Conservation (phyloP, 2,329 filamentous ascomycete species). For the Myriosclerotinia curreyana region DNA sequence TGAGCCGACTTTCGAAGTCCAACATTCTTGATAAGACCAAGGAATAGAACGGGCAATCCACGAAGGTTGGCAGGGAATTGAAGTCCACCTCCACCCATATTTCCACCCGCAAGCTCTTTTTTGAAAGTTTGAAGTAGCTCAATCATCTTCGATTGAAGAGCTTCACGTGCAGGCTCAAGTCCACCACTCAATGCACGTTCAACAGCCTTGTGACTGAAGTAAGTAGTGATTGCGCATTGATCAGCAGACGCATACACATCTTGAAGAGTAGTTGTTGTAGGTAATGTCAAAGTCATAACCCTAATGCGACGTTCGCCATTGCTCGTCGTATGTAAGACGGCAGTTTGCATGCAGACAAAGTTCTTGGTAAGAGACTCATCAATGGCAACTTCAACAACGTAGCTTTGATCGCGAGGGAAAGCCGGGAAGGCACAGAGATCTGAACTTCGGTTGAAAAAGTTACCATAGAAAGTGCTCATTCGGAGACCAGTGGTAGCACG, state of each 20-base stretch:
- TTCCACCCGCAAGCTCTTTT: conserved; percentile 93
- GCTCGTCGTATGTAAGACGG: conserved; percentile 94
- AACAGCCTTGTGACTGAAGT: conserved; percentile 96
- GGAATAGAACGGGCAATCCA: conserved; percentile 82
- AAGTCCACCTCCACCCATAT: conserved; percentile 85
- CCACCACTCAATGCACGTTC: conserved; percentile 83
- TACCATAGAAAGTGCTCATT: conserved; percentile 98
- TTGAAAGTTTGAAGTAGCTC: conserved; percentile 94
- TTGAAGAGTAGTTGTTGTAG: conserved; percentile 85
- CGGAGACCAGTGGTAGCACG: conserved; percentile 90
- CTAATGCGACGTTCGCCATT: conserved; percentile 95
- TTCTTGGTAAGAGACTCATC: conserved; percentile 92
- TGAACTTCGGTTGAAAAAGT: conserved; percentile 98
- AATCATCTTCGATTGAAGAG: conserved; percentile 84
- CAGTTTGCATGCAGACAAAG: conserved; percentile 87
- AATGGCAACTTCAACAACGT: conserved; percentile 97
- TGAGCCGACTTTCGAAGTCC: conserved; percentile 89
- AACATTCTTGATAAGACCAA: conserved; percentile 94
- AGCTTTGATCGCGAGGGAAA: conserved; percentile 94
- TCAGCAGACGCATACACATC: conserved; percentile 95
- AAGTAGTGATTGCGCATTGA: conserved; percentile 87
- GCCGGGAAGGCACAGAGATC: conserved; percentile 97
- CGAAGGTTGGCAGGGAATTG: conserved; percentile 93
- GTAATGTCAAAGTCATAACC: conserved; percentile 88
- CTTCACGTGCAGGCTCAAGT: conserved; percentile 85